Evolutionary conservation across 768 basidiomycete species (phyloP).

Genomic region (Dioszegia crocea): DNA sequence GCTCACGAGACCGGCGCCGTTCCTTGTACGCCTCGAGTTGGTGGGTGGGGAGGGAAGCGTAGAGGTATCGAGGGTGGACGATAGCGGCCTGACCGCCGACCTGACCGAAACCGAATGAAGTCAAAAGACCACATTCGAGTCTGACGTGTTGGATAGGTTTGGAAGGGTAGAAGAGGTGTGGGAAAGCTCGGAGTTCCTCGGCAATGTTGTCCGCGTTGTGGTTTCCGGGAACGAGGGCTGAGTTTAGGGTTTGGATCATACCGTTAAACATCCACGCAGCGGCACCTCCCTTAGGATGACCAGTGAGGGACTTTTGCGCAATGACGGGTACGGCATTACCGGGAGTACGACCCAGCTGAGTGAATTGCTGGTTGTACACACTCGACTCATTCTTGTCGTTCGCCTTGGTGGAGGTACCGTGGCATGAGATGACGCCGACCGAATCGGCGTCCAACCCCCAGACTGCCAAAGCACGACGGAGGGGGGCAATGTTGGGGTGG

Average conservation of each 20-base stretch:
- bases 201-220: conserved; percentile 86
- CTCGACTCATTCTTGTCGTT: conserved; percentile 96
- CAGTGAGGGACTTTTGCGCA: conserved; percentile 94
- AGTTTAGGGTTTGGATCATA: conserved; percentile 74
- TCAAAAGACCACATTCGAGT: conserved; percentile 54
- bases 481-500: conserved; percentile 79
- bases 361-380: conserved; percentile 94
- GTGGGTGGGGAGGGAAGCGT: conserved; percentile 75
- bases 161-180: conserved; percentile 93
- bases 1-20: conserved; percentile 61
- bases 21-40: conserved; percentile 70
- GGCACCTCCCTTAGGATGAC: conserved; percentile 98
- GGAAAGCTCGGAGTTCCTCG: conserved; percentile 74
- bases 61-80: conserved; percentile 83
- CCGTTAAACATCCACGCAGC: conserved; percentile 97
- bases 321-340: conserved; percentile 97
- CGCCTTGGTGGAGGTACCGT: conserved; percentile 55
- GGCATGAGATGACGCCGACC: conserved; percentile 58
- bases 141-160: conserved; percentile 92
- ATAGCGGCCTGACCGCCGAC: conserved; percentile 89
- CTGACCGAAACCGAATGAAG: conserved; percentile 81
- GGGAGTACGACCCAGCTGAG: conserved; percentile 76
- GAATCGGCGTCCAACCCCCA: conserved; percentile 95
- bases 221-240: conserved; percentile 89
- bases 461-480: conserved; percentile 91